These are phyloP conservation scores for Porphyrellus cyaneotinctus DNA, from an alignment of 768 basidiomycete genomes.

Conservation along the genomic window DNA sequence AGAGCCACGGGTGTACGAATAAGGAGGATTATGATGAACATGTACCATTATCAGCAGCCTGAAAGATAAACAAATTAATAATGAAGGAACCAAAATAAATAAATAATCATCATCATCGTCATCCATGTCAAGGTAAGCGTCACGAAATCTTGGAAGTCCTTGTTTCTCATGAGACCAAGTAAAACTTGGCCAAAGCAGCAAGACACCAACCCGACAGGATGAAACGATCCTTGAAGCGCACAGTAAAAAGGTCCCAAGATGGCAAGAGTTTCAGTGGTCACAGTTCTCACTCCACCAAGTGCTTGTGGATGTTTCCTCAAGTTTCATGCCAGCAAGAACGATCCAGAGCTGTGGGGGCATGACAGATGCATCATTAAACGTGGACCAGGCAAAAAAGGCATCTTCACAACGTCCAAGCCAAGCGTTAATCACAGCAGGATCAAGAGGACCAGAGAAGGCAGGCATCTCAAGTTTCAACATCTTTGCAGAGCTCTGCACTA, in stretches of 20 bases:
- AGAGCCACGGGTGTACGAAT: not conserved
- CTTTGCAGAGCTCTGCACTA: not conserved
- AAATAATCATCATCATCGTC: not conserved
- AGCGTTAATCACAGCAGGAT: not conserved
- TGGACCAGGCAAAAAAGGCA: not conserved
- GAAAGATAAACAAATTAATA: not conserved
- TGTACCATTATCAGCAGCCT: not conserved
- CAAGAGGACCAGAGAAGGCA: not conserved
- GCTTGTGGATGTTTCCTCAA: not conserved
- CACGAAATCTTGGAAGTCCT: not conserved
- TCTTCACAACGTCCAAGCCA: not conserved
- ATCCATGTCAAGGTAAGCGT: not conserved
- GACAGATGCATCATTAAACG: not conserved
- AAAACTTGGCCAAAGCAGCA: not conserved
- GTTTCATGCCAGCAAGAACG: not conserved
- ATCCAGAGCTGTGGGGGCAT: not conserved
- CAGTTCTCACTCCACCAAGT: not conserved
- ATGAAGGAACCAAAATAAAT: not conserved
- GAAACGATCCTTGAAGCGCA: not conserved
- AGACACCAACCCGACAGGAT: not conserved
- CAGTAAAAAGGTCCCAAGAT: not conserved
- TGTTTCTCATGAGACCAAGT: not conserved
- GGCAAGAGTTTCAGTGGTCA: not conserved
- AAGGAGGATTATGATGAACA: not conserved
- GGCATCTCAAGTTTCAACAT: not conserved